phyloP scores from a whole-genome alignment of 2,329 filamentous ascomycete genomes.

The Colletotrichum zoysiae region DNA sequence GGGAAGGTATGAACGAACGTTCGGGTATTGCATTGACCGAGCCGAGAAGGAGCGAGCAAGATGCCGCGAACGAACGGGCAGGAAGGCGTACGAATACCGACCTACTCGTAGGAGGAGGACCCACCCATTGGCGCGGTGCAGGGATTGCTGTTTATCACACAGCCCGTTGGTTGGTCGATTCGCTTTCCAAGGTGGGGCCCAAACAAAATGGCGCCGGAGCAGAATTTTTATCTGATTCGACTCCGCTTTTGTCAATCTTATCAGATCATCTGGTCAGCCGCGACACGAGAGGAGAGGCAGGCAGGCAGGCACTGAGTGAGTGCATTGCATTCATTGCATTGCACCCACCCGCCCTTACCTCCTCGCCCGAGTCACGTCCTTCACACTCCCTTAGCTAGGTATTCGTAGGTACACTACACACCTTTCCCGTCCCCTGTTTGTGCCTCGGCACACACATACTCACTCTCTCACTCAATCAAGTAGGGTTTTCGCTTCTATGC shows the following conservation, averaged over 20 bases:
- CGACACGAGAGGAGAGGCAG: too few species aligned
- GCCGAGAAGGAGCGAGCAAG: neutral
- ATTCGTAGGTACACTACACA: too few species aligned
- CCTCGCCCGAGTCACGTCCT: neutral
- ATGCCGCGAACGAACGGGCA: neutral
- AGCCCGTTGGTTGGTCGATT: slow-evolving; percentile 18
- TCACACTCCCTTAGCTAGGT: too few species aligned
- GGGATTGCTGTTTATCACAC: neutral
- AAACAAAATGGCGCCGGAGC: slow-evolving; percentile 12
- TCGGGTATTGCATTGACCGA: neutral
- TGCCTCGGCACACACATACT: neutral
- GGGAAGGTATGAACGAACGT: neutral
- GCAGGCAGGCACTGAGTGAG: neutral
- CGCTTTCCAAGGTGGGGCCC: slow-evolving; percentile 19
- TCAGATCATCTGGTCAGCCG: slow-evolving; percentile 36
- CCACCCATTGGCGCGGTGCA: neutral
- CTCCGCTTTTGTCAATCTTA: slow-evolving; percentile 40
- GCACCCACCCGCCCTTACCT: slow-evolving; percentile 6
- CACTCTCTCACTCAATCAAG: neutral
- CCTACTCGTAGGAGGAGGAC: neutral
- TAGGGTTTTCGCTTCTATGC: neutral
- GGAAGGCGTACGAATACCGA: too few species aligned
- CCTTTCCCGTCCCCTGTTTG: too few species aligned
- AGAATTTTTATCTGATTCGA: slow-evolving; percentile 38
- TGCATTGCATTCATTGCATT: too few species aligned